A percentile compares a stretch with the other conserved stretches of the same genome.
These are phyloP conservation scores for Rhizomucor pusillus DNA, from an alignment of 371 early-diverging fungal species.

Conservation along the genomic window DNA sequence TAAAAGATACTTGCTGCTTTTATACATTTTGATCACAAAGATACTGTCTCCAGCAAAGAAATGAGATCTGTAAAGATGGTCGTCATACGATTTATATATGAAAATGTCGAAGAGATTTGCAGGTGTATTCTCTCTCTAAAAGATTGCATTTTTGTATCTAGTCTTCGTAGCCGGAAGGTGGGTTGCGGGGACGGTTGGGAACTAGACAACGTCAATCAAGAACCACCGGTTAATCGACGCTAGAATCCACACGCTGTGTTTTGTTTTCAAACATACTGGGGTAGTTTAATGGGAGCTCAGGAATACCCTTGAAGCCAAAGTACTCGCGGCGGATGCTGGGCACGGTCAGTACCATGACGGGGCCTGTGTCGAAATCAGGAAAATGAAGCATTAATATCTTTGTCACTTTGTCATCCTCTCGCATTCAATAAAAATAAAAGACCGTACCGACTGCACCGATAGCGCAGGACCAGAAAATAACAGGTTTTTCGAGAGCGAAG, in stretches of 20 bases:
- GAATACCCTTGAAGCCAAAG: constrained; percentile 47
- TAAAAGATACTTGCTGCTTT: too few species aligned
- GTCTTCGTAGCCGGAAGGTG: constrained; percentile 49
- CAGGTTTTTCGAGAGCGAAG: constrained; percentile 41
- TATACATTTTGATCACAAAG: too few species aligned
- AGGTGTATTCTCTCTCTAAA: too few species aligned
- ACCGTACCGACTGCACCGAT: constrained; percentile 39
- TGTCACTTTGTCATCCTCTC: neutral
- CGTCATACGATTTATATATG: too few species aligned
- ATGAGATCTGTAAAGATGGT: too few species aligned
- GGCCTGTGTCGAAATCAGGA: too few species aligned
- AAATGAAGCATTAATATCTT: too few species aligned
- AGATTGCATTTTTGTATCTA: too few species aligned
- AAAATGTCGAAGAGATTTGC: too few species aligned
- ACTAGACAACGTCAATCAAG: constrained; percentile 17
- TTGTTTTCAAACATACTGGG: constrained; percentile 34
- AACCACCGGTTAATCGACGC: neutral
- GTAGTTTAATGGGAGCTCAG: constrained; percentile 41
- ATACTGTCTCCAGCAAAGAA: too few species aligned
- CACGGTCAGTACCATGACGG: constrained; percentile 48
- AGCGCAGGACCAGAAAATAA: constrained; percentile 45
- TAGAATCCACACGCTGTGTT: neutral
- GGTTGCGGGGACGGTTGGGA: constrained; percentile 43
- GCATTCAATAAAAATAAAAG: constrained; percentile 1
- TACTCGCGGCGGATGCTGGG: constrained; percentile 47